Evolutionary conservation across 352 stramenopile species (phyloP).

Genomic region (Phytophthora capsici): DNA sequence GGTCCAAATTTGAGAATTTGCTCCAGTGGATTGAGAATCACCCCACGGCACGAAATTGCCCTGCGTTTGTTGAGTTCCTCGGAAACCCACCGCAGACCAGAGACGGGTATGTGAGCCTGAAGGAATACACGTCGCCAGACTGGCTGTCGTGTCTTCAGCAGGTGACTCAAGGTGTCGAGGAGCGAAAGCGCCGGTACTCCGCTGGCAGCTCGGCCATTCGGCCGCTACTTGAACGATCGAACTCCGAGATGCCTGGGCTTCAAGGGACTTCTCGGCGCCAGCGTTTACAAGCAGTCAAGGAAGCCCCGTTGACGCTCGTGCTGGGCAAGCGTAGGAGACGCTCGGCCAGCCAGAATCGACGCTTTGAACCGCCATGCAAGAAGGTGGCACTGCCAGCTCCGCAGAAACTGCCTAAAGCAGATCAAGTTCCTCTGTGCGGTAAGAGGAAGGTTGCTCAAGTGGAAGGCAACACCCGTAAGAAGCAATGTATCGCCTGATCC

Average conservation of each 20-base stretch:
- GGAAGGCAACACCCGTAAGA: slow-evolving; percentile 55
- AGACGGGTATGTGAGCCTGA: slow-evolving; percentile 76
- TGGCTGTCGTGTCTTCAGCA: slow-evolving; percentile 69
- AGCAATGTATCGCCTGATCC: slow-evolving; percentile 33
- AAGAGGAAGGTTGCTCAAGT: slow-evolving; percentile 50
- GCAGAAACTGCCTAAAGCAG: slow-evolving; percentile 16
- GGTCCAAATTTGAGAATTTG: slow-evolving; percentile 55
- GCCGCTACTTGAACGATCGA: slow-evolving; percentile 27
- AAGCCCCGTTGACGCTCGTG: slow-evolving; percentile 4
- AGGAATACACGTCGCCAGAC: slow-evolving; percentile 72
- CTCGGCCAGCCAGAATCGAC: slow-evolving; percentile 2
- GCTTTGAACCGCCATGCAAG: slow-evolving; percentile 25
- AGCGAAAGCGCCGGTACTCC: slow-evolving; percentile 44
- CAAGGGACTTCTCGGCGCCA: slow-evolving; percentile 10
- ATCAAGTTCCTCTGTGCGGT: slow-evolving; percentile 19
- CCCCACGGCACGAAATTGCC: slow-evolving; percentile 38
- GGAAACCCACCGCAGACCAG: slow-evolving; percentile 61
- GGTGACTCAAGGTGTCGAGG: slow-evolving; percentile 39
- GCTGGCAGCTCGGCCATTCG: slow-evolving; percentile 36
- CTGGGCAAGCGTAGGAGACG: slow-evolving; percentile 34
- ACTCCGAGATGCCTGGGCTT: slow-evolving; percentile 6
- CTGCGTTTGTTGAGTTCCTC: slow-evolving; percentile 59
- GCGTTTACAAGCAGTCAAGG: slow-evolving; percentile 18
- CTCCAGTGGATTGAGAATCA: slow-evolving; percentile 70
- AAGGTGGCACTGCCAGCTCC: slow-evolving; percentile 19